Evolutionary conservation across 345 rosid species (phyloP).

Genomic region (Lagerstroemia speciosa): DNA sequence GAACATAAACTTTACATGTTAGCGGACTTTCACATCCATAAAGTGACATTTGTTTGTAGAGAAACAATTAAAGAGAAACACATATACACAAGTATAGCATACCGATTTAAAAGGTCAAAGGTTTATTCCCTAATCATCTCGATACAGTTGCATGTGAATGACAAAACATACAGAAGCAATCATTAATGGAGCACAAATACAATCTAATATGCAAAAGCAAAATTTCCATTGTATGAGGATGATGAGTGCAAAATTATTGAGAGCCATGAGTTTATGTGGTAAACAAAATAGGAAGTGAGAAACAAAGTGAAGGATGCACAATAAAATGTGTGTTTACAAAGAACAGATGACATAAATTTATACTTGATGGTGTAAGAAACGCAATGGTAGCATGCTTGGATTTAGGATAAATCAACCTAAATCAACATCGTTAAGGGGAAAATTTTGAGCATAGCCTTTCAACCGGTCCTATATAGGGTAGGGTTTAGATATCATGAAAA

Average conservation of each 20-base stretch:
- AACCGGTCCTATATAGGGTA: background rate
- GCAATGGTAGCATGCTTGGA: too few species aligned
- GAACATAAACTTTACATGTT: slow-evolving; percentile 9
- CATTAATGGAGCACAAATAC: background rate
- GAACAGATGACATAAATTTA: background rate
- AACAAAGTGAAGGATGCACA: background rate
- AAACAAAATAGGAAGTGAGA: background rate
- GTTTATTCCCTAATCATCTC: background rate
- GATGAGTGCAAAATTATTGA: background rate
- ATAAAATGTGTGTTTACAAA: background rate
- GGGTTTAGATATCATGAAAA: background rate
- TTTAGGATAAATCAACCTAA: too few species aligned
- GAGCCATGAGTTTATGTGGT: background rate
- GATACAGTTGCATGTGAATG: background rate
- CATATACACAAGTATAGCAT: background rate
- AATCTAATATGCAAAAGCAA: background rate
- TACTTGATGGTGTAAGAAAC: too few species aligned
- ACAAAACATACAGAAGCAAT: background rate
- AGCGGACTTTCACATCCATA: slow-evolving; percentile 9
- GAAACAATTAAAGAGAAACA: background rate
- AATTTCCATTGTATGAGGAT: background rate
- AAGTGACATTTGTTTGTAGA: background rate
- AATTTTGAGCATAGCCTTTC: too few species aligned
- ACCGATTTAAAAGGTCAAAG: background rate
- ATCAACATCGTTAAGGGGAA: too few species aligned